Evolutionary conservation across 2,329 filamentous ascomycete genomes (phyloP).

Genomic region (Sporothrix phasma): DNA sequence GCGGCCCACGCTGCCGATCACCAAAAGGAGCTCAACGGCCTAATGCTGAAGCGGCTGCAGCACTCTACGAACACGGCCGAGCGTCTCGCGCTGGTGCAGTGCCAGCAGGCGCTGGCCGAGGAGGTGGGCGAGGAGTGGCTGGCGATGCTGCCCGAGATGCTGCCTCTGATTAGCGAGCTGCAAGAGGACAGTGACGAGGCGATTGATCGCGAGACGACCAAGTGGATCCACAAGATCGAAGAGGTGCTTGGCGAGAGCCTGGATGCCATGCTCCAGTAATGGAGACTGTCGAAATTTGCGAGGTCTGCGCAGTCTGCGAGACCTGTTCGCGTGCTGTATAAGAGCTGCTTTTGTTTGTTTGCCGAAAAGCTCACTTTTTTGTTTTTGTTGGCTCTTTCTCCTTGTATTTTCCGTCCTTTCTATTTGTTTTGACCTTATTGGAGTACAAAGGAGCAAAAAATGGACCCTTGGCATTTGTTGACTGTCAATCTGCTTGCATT

Average conservation of each 20-base stretch:
- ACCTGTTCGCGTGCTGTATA: neutral
- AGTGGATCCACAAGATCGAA: conserved; percentile 88
- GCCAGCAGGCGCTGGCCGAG: conserved; percentile 70
- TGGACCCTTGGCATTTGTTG: neutral
- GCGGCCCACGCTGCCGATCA: conserved; percentile 80
- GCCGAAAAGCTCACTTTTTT: neutral
- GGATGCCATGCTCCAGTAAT: conserved; percentile 80
- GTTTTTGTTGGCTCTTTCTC: neutral
- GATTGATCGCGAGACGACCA: conserved; percentile 79
- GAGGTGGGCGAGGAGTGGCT: conserved; percentile 86
- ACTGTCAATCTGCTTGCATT: neutral
- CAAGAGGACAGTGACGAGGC: conserved; percentile 94
- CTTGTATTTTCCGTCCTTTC: neutral
- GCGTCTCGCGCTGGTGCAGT: conserved; percentile 71
- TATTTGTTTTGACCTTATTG: neutral
- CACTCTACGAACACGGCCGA: conserved; percentile 56
- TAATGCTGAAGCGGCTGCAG: conserved; percentile 68
- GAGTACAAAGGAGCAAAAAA: neutral
- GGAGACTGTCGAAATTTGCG: too few species aligned
- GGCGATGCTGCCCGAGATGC: conserved; percentile 81
- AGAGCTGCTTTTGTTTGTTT: neutral
- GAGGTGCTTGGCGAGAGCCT: conserved; percentile 80
- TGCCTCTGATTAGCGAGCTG: conserved; percentile 90
- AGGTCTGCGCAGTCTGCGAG: too few species aligned
- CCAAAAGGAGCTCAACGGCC: conserved; percentile 77